Evolutionary conservation across 139 green algal genomes (phyloP).

Genomic region (Chlorella sorokiniana): DNA sequence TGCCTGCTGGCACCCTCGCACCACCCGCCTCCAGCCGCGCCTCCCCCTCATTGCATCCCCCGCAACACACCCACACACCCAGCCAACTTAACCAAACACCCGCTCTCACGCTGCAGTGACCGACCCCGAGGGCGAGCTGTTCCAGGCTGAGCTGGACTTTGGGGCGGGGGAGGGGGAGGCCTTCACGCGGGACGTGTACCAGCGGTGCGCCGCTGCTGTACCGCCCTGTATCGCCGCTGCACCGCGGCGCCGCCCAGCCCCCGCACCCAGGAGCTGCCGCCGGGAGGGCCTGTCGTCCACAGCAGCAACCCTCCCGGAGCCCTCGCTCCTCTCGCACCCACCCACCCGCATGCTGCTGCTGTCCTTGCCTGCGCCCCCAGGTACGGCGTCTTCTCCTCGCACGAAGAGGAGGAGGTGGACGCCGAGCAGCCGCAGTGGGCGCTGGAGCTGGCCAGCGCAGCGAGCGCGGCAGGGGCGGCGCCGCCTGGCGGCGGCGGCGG

Average conservation of each 20-base stretch:
- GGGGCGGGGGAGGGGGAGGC: slow-evolving; percentile 17
- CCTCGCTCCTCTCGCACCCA: not conserved
- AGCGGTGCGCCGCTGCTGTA: slow-evolving; percentile 23
- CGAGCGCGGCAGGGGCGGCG: not conserved
- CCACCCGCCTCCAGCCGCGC: too few relatives aligned
- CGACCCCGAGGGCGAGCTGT: slow-evolving; percentile 34
- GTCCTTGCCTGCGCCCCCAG: not conserved
- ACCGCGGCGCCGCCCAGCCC: too few relatives aligned
- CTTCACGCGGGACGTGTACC: slow-evolving; percentile 36
- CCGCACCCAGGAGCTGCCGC: too few relatives aligned
- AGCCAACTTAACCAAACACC: too few relatives aligned
- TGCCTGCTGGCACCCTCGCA: too few relatives aligned
- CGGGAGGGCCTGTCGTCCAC: too few relatives aligned
- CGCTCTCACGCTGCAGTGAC: not conserved
- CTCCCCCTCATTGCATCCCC: too few relatives aligned
- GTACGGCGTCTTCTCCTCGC: slow-evolving; percentile 30
- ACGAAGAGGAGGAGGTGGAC: slow-evolving; percentile 42
- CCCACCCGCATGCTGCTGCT: not conserved
- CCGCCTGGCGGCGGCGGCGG: not conserved
- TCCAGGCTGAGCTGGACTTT: slow-evolving; percentile 42
- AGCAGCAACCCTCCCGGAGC: not conserved
- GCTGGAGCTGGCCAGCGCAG: slow-evolving; percentile 29
- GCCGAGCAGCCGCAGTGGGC: slow-evolving; percentile 27
- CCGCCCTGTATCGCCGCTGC: not conserved
- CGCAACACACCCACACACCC: too few relatives aligned